These are phyloP conservation scores for Closterium sp. DNA, from an alignment of 139 green algal species.

Conservation along the genomic window DNA sequence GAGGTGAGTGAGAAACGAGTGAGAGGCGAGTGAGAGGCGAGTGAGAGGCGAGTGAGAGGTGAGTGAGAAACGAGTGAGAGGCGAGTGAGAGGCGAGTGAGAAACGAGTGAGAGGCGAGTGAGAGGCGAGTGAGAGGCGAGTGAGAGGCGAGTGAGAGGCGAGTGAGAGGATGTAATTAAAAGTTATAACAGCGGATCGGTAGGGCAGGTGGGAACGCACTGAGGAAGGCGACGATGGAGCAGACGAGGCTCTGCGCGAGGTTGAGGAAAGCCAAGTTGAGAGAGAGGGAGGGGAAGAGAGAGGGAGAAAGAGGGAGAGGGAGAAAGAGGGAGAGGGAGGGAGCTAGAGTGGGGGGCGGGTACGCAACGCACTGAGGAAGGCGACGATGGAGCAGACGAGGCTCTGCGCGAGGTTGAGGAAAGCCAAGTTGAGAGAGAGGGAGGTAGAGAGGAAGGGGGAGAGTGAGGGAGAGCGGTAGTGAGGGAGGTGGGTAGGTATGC, in stretches of 20 bases:
- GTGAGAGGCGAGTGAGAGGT: too few species aligned
- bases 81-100: slow-evolving; percentile 14
- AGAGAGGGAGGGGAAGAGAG: not conserved
- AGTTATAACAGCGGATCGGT: too few species aligned
- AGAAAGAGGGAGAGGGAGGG: slow-evolving; percentile 9
- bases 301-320: not conserved
- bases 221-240: slow-evolving; percentile 75
- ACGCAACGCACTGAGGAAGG: slow-evolving; percentile 56
- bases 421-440: slow-evolving; percentile 63
- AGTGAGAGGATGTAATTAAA: too few species aligned
- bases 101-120: too few species aligned
- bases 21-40: too few species aligned
- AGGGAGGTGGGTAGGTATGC: slow-evolving; percentile 29
- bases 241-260: slow-evolving; percentile 77
- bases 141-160: too few species aligned
- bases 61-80: not conserved
- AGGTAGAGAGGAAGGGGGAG: slow-evolving; percentile 59
- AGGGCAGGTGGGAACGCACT: too few species aligned
- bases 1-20: too few species aligned
- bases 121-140: too few species aligned
- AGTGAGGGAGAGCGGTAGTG: not conserved
- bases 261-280: slow-evolving; percentile 80
- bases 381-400: slow-evolving; percentile 77
- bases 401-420: slow-evolving; percentile 83
- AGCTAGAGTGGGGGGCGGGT: slow-evolving; percentile 18